A percentile compares a stretch with the other conserved stretches of the same genome.
Evolutionary conservation across 148 eudicot species (phyloP).

Genomic region (Rheum nobile): DNA sequence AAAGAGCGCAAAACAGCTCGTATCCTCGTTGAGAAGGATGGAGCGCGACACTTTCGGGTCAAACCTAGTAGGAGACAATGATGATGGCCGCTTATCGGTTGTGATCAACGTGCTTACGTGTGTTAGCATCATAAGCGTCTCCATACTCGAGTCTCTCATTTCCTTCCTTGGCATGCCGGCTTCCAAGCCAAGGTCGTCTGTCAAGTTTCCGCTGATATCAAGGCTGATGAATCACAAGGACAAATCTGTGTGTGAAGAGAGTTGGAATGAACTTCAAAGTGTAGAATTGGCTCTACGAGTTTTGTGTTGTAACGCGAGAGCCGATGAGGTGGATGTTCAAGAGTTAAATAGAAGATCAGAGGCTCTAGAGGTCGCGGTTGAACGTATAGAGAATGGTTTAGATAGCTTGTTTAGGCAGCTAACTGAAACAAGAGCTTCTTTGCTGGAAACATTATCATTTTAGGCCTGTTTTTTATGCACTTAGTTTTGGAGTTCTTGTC

Average conservation of each 20-base stretch:
- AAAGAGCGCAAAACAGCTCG: slow-evolving; percentile 8
- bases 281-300: slow-evolving; percentile 15
- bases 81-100: slow-evolving; percentile 6
- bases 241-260: neutral
- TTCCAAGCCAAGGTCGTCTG: slow-evolving; percentile 3
- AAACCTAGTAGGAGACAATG: slow-evolving; percentile 1
- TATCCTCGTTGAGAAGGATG: slow-evolving; percentile 13
- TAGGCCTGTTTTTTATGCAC: neutral
- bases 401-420: slow-evolving; percentile 36
- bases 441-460: slow-evolving; percentile 17
- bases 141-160: slow-evolving; percentile 14
- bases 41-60: slow-evolving; percentile 8
- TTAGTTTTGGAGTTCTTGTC: neutral
- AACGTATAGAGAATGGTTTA: slow-evolving; percentile 26
- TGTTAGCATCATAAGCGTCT: slow-evolving; percentile 16
- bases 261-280: slow-evolving; percentile 16
- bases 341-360: slow-evolving; percentile 14
- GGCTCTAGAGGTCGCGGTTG: slow-evolving; percentile 22
- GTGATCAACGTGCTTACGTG: slow-evolving; percentile 21
- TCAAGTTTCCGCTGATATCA: slow-evolving; percentile 10
- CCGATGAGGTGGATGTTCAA: slow-evolving; percentile 14
- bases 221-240: slow-evolving; percentile 3
- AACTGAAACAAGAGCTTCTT: slow-evolving; percentile 34
- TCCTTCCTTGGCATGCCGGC: slow-evolving; percentile 1
- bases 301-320: neutral